Evolutionary conservation across 768 basidiomycete species (phyloP).

Genomic region (Cyclocybe cylindracea): DNA sequence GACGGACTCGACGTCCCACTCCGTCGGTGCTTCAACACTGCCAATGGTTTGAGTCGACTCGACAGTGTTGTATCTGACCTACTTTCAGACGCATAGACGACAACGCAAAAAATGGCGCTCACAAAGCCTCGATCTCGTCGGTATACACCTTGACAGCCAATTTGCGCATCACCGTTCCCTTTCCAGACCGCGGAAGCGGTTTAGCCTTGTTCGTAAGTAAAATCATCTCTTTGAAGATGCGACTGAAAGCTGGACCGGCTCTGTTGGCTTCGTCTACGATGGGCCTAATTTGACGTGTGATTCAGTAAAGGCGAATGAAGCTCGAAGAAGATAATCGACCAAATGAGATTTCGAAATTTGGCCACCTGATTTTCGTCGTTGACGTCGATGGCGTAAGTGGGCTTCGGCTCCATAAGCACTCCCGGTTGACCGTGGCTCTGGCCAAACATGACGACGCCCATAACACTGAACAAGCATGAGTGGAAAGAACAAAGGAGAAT

Average conservation of each 20-base stretch:
- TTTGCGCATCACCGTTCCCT: conserved; percentile 49
- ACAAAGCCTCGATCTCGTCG: conserved; percentile 50
- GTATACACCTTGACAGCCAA: conserved; percentile 41
- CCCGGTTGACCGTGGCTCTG: conserved; percentile 32
- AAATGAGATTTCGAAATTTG: conserved; percentile 34
- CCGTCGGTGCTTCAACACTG: neutral
- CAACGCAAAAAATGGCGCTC: conserved; percentile 15
- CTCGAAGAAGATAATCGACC: conserved; percentile 22
- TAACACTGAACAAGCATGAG: conserved; percentile 5
- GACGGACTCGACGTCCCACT: conserved; percentile 7
- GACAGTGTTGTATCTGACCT: conserved; percentile 13
- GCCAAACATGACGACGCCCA: conserved; percentile 44
- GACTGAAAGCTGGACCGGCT: conserved; percentile 39
- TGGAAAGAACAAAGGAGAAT: neutral
- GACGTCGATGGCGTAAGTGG: conserved; percentile 22
- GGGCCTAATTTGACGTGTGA: conserved; percentile 22
- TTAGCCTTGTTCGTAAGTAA: conserved; percentile 35
- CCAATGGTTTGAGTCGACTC: conserved; percentile 6
- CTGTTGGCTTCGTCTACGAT: conserved; percentile 44
- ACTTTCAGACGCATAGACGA: neutral
- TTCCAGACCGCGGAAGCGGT: conserved; percentile 45
- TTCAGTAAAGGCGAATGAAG: neutral
- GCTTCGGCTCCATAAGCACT: conserved; percentile 29
- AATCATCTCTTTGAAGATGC: conserved; percentile 55
- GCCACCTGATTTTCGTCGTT: conserved; percentile 18